These are phyloP conservation scores for Pythium scleroteichum DNA, from an alignment of 352 stramenopile species.

Conservation along the genomic window DNA sequence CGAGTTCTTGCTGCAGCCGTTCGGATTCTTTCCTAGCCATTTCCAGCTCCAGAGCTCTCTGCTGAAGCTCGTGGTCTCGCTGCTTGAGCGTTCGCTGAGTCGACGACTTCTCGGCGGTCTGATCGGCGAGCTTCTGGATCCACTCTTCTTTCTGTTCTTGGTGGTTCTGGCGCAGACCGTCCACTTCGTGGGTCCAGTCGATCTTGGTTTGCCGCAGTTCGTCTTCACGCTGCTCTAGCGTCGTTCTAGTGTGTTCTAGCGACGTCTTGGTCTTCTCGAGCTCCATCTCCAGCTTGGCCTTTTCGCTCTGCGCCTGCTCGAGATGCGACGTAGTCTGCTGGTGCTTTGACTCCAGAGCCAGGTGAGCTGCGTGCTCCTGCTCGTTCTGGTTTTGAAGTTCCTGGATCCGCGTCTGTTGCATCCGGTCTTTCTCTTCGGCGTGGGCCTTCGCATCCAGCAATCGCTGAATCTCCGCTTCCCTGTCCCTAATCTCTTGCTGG, in stretches of 20 bases:
- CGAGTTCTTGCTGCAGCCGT: slow-evolving; percentile 40
- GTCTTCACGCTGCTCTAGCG: slow-evolving; percentile 34
- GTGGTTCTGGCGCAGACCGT: slow-evolving; percentile 35
- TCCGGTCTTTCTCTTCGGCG: slow-evolving; percentile 55
- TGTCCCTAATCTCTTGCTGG: slow-evolving; percentile 47
- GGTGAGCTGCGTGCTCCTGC: slow-evolving; percentile 36
- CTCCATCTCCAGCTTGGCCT: slow-evolving; percentile 40
- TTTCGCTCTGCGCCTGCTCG: slow-evolving; percentile 33
- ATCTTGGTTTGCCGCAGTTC: slow-evolving; percentile 37
- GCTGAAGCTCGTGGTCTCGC: slow-evolving; percentile 36
- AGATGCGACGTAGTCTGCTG: slow-evolving; percentile 28
- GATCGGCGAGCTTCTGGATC: slow-evolving; percentile 65
- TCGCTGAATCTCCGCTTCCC: slow-evolving; percentile 44
- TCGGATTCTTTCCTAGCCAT: slow-evolving; percentile 47
- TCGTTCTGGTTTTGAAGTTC: slow-evolving; percentile 43
- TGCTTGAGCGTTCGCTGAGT: slow-evolving; percentile 59
- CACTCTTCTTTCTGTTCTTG: slow-evolving; percentile 56
- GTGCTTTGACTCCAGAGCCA: slow-evolving; percentile 40
- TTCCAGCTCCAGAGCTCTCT: slow-evolving; percentile 41
- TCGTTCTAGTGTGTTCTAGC: slow-evolving; percentile 47
- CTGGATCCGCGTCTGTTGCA: slow-evolving; percentile 37
- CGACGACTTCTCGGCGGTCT: slow-evolving; percentile 54
- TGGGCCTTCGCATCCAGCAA: slow-evolving; percentile 49
- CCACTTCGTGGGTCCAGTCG: slow-evolving; percentile 42
- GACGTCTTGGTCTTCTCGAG: slow-evolving; percentile 55